phyloP scores from a whole-genome alignment of 2,329 filamentous ascomycete species.

The Trichoderma koningii region DNA sequence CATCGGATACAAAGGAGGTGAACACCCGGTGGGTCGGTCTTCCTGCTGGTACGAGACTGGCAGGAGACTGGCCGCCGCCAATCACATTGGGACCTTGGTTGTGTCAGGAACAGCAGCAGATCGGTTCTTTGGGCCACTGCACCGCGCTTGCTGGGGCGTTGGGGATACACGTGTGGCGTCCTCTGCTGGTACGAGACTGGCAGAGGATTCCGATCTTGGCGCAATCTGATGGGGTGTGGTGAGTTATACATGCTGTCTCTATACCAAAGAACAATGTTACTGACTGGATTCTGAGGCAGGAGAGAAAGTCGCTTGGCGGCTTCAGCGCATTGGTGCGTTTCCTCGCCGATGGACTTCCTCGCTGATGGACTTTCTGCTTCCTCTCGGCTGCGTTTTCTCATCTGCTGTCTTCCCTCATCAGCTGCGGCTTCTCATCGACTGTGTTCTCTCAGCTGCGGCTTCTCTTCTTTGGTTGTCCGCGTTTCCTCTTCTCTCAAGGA shows the following conservation, averaged over 20 bases:
- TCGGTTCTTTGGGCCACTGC: background rate
- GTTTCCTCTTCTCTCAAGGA: too few relatives aligned
- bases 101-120: background rate
- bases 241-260: background rate
- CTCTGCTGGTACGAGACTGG: background rate
- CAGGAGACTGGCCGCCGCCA: background rate
- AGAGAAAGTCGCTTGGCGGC: background rate
- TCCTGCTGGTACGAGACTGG: background rate
- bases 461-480: too few relatives aligned
- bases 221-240: background rate
- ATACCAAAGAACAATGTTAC: background rate
- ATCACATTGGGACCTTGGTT: too few relatives aligned
- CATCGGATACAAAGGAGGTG: background rate
- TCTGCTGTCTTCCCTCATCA: too few relatives aligned
- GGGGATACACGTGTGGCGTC: background rate
- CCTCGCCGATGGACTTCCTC: background rate
- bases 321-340: background rate
- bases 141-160: background rate
- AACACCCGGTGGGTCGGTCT: background rate
- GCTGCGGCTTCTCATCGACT: too few relatives aligned
- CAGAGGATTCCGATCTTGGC: too few relatives aligned
- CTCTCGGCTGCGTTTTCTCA: too few relatives aligned
- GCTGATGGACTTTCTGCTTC: too few relatives aligned
- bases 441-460: too few relatives aligned
- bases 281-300: background rate